Conservation (phyloP, 1,139 yeast species). For the Nakaseomyces kungkrabaensis region DNA sequence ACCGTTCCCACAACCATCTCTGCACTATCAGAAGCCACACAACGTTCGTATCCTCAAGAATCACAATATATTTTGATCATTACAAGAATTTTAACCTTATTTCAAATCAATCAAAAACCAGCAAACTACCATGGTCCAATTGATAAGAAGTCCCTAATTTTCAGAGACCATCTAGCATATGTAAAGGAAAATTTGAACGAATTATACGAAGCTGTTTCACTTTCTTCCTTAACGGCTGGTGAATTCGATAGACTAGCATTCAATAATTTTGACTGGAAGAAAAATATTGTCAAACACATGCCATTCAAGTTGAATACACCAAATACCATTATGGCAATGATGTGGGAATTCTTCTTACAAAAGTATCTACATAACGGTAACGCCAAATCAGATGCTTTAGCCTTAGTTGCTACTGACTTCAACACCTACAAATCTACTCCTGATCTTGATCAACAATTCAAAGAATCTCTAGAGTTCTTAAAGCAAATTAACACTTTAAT, state of each 20-base stretch:
- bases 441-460: conserved; percentile 23
- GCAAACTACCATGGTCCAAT: conserved; percentile 62
- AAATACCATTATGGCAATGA: conserved; percentile 29
- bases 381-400: conserved; percentile 23
- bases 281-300: conserved; percentile 40
- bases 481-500: conserved; percentile 13
- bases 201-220: conserved; percentile 44
- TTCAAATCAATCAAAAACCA: conserved; percentile 45
- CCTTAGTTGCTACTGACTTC: conserved; percentile 24
- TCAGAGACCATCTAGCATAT: conserved; percentile 56
- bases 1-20: conserved; percentile 25
- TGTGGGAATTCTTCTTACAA: conserved; percentile 28
- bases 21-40: conserved; percentile 27
- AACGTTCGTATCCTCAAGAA: conserved; percentile 27
- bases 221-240: conserved; percentile 45
- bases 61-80: conserved; percentile 39
- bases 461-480: conserved; percentile 16
- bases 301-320: conserved; percentile 44
- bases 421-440: conserved; percentile 23
- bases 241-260: conserved; percentile 35
- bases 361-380: conserved; percentile 27
- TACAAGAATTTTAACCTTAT: conserved; percentile 50
- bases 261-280: conserved; percentile 45
- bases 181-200: conserved; percentile 44
- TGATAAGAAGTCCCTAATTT: conserved; percentile 51